These are phyloP conservation scores for Arthrobotrys pseudoclavata DNA, from an alignment of 2,329 filamentous ascomycete species.

Conservation along the genomic window DNA sequence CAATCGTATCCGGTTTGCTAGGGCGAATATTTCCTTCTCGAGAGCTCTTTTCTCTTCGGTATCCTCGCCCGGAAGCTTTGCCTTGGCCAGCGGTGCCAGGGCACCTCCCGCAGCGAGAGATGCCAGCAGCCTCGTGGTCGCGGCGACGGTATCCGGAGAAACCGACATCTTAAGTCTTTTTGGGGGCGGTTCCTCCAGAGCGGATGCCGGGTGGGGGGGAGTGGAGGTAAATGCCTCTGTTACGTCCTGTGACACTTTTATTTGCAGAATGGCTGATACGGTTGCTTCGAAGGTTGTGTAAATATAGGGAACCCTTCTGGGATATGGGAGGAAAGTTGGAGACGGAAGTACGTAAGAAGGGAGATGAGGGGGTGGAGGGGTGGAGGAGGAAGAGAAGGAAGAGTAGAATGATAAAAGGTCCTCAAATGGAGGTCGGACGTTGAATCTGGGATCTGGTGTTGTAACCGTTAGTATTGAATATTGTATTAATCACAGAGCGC, in stretches of 20 bases:
- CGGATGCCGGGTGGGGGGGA: slow-evolving; percentile 27
- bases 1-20: slow-evolving; percentile 82
- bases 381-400: neutral
- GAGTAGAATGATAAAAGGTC: slow-evolving; percentile 28
- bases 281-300: neutral
- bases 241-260: slow-evolving; percentile 3
- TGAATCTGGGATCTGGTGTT: slow-evolving; percentile 2
- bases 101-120: slow-evolving; percentile 67
- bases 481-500: neutral
- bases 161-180: slow-evolving; percentile 67
- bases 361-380: too few species aligned
- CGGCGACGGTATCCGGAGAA: slow-evolving; percentile 69
- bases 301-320: slow-evolving; percentile 9
- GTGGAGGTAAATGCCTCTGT: slow-evolving; percentile 8
- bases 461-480: slow-evolving; percentile 6
- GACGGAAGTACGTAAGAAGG: slow-evolving; percentile 16
- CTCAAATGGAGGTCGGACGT: slow-evolving; percentile 16
- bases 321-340: neutral
- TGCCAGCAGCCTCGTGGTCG: slow-evolving; percentile 68
- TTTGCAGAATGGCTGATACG: neutral
- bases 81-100: slow-evolving; percentile 67
- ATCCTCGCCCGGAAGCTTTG: slow-evolving; percentile 82
- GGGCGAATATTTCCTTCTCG: slow-evolving; percentile 84
- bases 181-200: slow-evolving; percentile 50
- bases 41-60: slow-evolving; percentile 81